Percentiles rank a stretch among this genome's conserved stretches.
These are phyloP conservation scores for Plasmodium yoelii DNA, from an alignment of 169 alveolate genomes.

Conservation along the genomic window DNA sequence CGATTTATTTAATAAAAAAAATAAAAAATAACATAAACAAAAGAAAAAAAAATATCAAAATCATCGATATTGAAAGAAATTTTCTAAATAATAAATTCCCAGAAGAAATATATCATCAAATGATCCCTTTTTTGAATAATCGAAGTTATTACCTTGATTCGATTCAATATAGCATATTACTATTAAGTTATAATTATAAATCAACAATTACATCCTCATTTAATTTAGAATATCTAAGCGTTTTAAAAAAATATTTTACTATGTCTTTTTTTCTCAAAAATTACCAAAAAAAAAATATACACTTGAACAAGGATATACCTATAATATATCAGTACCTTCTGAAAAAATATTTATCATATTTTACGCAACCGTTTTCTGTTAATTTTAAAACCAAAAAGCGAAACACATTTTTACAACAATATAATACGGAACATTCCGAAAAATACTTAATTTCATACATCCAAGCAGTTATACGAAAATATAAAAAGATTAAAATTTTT, in stretches of 20 bases:
- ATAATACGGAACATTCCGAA: constrained; percentile 2
- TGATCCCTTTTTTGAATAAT: constrained; percentile 17
- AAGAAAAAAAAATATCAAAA: neutral
- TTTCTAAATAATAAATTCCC: constrained; percentile 15
- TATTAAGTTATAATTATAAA: constrained; percentile 21
- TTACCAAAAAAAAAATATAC: neutral
- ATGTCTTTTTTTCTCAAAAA: constrained; percentile 26
- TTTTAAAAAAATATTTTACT: constrained; percentile 22
- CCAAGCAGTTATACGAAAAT: constrained; percentile 30
- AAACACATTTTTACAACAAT: constrained; percentile 12
- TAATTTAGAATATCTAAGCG: constrained; percentile 20
- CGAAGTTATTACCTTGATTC: constrained; percentile 17
- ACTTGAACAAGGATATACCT: neutral
- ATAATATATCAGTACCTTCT: neutral
- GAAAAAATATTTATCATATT: constrained; percentile 35
- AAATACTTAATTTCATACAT: constrained; percentile 23
- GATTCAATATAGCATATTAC: constrained; percentile 31
- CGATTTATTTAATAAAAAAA: constrained; percentile 32
- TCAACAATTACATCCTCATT: neutral
- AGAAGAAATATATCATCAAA: constrained; percentile 17
- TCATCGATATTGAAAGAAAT: neutral
- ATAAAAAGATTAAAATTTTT: constrained; percentile 36
- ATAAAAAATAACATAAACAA: constrained; percentile 12
- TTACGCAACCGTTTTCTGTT: constrained; percentile 23
- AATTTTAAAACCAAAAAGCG: constrained; percentile 38